Conservation (phyloP, 441 rosid species). For the Jatropha podagrica region DNA sequence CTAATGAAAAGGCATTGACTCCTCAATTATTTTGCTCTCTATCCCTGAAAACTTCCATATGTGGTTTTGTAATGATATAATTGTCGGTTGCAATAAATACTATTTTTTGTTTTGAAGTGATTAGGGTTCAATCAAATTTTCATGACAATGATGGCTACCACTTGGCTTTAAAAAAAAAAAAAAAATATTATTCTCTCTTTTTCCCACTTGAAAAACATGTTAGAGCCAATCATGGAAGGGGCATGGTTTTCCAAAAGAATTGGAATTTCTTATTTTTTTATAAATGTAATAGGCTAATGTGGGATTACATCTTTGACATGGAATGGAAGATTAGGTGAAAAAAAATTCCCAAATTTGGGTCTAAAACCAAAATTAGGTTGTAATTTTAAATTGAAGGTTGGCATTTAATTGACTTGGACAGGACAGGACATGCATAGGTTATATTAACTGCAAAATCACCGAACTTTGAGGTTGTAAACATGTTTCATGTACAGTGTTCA, state of each 20-base stretch:
- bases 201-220: neutral
- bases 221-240: neutral
- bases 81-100: neutral
- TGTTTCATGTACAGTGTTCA: too few relatives aligned
- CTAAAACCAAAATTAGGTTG: neutral
- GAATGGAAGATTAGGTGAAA: too few relatives aligned
- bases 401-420: neutral
- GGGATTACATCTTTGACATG: too few relatives aligned
- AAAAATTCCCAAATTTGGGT: too few relatives aligned
- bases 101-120: neutral
- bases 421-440: too few relatives aligned
- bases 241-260: constrained; percentile 4
- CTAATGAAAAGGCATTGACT: neutral
- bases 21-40: constrained; percentile 12
- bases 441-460: too few relatives aligned
- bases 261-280: neutral
- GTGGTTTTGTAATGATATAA: neutral
- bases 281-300: too few relatives aligned
- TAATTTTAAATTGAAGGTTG: neutral
- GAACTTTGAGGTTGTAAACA: too few relatives aligned
- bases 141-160: neutral
- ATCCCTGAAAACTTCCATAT: neutral
- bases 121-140: neutral
- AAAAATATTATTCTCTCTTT: too few relatives aligned
- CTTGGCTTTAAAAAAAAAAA: neutral